These are phyloP conservation scores for Teunomyces tritomae DNA, from an alignment of 805 yeast species.

Conservation along the genomic window DNA sequence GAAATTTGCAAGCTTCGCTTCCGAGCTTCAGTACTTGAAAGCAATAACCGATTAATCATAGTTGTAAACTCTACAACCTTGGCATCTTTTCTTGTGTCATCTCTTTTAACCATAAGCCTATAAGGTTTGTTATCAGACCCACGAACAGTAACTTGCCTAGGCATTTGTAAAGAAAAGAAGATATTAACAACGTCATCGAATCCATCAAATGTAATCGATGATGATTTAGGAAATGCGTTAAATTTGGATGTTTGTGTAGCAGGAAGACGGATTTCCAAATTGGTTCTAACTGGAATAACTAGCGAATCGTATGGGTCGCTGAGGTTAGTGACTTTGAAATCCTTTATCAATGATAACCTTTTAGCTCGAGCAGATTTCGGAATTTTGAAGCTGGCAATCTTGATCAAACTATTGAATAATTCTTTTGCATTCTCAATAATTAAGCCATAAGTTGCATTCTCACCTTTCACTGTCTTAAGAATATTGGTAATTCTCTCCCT, in stretches of 20 bases:
- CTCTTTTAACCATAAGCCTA: conserved; percentile 78
- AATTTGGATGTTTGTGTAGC: conserved; percentile 35
- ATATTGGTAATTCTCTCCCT: conserved; percentile 25
- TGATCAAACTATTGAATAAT: conserved; percentile 42
- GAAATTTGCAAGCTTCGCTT: conserved; percentile 68
- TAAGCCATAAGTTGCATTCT: conserved; percentile 12
- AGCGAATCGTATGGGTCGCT: conserved; percentile 38
- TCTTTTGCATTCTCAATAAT: conserved; percentile 26
- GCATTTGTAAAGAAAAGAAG: conserved; percentile 81
- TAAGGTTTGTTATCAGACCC: conserved; percentile 81
- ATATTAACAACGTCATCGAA: conserved; percentile 70
- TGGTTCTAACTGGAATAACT: conserved; percentile 72
- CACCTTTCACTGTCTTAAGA: conserved; percentile 15
- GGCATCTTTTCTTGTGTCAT: conserved; percentile 93
- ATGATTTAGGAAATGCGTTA: conserved; percentile 44
- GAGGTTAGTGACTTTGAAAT: conserved; percentile 36
- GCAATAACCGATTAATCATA: conserved; percentile 73
- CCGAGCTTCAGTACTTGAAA: conserved; percentile 66
- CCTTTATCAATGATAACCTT: conserved; percentile 37
- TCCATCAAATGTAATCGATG: conserved; percentile 50
- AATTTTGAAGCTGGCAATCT: conserved; percentile 41
- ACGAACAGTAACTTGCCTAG: conserved; percentile 67
- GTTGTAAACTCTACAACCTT: conserved; percentile 89
- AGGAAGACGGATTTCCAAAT: conserved; percentile 68
- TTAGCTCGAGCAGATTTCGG: conserved; percentile 31